A percentile compares a stretch with the other conserved stretches of the same genome.
phyloP scores from a whole-genome alignment of 2,329 filamentous ascomycete genomes.

The Colletotrichum sublineola region DNA sequence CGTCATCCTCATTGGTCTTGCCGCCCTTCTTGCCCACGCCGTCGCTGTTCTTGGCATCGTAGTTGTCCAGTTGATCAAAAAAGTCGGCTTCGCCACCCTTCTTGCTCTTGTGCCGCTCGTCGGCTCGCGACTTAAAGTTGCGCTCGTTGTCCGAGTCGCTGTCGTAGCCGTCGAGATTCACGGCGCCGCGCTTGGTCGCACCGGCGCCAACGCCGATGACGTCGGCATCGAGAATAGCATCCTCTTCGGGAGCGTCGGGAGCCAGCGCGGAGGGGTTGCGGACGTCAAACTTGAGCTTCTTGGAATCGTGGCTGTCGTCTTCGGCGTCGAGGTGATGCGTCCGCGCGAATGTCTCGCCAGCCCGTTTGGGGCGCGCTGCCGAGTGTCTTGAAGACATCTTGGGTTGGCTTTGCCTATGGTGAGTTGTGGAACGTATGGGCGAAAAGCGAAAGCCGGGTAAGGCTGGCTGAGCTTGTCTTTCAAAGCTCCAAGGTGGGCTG shows the following conservation, averaged over 20 bases:
- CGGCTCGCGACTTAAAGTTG: slow-evolving; percentile 82
- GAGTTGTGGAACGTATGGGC: background rate
- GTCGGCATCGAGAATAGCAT: slow-evolving; percentile 87
- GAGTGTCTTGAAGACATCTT: slow-evolving; percentile 70
- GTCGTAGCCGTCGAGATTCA: slow-evolving; percentile 97
- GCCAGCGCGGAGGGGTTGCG: slow-evolving; percentile 95
- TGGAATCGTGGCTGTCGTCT: slow-evolving; percentile 64
- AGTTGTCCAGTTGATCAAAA: slow-evolving; percentile 67
- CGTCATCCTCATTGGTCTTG: slow-evolving; percentile 53
- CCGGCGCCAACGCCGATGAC: slow-evolving; percentile 85
- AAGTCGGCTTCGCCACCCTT: slow-evolving; percentile 62
- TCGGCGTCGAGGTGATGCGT: slow-evolving; percentile 74
- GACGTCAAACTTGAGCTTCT: slow-evolving; percentile 92
- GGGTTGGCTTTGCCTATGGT: background rate
- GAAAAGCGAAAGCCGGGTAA: slow-evolving; percentile 16
- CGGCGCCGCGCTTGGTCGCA: slow-evolving; percentile 88
- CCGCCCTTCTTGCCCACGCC: slow-evolving; percentile 52
- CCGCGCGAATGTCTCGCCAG: slow-evolving; percentile 83
- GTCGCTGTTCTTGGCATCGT: slow-evolving; percentile 60
- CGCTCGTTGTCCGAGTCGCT: slow-evolving; percentile 89
- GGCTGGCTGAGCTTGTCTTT: slow-evolving; percentile 25
- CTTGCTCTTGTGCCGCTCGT: slow-evolving; percentile 63
- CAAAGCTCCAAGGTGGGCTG: slow-evolving; percentile 29
- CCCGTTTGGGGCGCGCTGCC: slow-evolving; percentile 84
- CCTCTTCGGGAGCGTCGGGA: slow-evolving; percentile 80